Conservation (phyloP, 768 basidiomycete species). For the Boletellus emodensis region DNA sequence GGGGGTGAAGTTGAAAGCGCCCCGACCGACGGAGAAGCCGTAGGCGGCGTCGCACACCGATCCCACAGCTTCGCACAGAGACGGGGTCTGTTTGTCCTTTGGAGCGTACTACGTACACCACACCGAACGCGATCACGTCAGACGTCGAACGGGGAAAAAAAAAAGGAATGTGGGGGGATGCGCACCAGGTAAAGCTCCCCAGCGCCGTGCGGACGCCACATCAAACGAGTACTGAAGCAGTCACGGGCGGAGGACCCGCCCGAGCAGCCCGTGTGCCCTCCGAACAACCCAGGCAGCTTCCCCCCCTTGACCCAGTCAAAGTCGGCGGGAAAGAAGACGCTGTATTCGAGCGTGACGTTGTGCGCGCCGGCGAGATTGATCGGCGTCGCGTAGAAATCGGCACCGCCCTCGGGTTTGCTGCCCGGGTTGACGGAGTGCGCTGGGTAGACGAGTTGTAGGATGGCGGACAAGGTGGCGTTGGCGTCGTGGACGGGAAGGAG, state of each 20-base stretch:
- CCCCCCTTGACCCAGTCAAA: conserved; percentile 82
- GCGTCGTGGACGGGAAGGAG: neutral
- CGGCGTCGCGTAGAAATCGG: conserved; percentile 61
- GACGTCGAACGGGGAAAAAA: neutral
- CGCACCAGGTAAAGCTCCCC: conserved; percentile 77
- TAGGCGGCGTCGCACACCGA: conserved; percentile 65
- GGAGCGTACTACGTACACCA: conserved; percentile 60
- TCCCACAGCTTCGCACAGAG: conserved; percentile 52
- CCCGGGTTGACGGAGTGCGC: conserved; percentile 65
- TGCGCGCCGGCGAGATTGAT: conserved; percentile 42
- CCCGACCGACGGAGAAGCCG: conserved; percentile 73
- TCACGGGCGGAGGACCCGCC: conserved; percentile 66
- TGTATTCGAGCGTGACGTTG: conserved; percentile 61
- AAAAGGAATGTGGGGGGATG: conserved; percentile 2
- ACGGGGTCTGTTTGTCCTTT: conserved; percentile 59
- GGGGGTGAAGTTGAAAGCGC: conserved; percentile 55
- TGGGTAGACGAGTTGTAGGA: conserved; percentile 67
- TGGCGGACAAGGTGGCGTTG: conserved; percentile 34
- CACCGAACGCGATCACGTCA: neutral
- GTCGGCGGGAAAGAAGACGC: conserved; percentile 69
- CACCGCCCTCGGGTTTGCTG: conserved; percentile 60
- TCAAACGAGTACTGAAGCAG: conserved; percentile 82
- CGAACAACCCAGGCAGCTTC: conserved; percentile 80
- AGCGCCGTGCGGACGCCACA: conserved; percentile 68
- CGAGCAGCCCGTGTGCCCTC: conserved; percentile 63